phyloP scores from a whole-genome alignment of 371 early-diverging fungal species.

The Choanephora cucurbitarum region DNA sequence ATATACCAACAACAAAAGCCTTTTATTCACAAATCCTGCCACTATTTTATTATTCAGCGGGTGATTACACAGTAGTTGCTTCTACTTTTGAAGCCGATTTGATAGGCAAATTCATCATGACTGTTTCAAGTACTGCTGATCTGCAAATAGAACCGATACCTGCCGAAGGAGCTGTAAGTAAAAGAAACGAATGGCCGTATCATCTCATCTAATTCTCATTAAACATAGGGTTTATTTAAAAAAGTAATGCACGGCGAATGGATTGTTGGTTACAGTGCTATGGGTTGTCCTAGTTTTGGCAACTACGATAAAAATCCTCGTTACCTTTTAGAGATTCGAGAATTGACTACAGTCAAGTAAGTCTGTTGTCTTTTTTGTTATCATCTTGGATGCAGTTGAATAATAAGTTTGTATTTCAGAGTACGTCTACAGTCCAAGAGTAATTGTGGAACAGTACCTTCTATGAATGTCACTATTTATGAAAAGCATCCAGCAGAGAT shows the following conservation, averaged over 20 bases:
- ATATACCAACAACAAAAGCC: conserved; percentile 9
- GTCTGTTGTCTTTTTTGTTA: conserved; percentile 1
- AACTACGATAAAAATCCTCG: conserved; percentile 70
- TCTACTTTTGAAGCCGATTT: conserved; percentile 80
- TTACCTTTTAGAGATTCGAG: conserved; percentile 62
- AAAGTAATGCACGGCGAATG: conserved; percentile 70
- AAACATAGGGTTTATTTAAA: conserved; percentile 78
- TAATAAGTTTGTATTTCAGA: conserved; percentile 28
- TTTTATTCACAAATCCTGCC: no score
- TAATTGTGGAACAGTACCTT: conserved; percentile 62
- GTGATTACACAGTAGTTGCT: conserved; percentile 74
- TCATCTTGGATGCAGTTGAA: not conserved
- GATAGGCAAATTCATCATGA: conserved; percentile 68
- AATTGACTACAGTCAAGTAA: conserved; percentile 66
- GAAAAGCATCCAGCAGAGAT: conserved; percentile 59
- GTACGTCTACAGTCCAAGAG: conserved; percentile 72
- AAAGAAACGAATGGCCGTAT: no score
- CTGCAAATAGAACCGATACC: conserved; percentile 63
- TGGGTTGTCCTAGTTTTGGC: conserved; percentile 67
- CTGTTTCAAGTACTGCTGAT: conserved; percentile 54
- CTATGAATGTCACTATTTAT: conserved; percentile 73
- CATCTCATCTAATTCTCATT: no score
- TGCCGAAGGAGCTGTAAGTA: conserved; percentile 77
- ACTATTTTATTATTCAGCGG: conserved; percentile 44
- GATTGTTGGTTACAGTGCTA: conserved; percentile 63